A percentile compares a stretch with the other conserved stretches of the same genome.
Evolutionary conservation across 495 filamentous ascomycete genomes (phyloP).

Genomic region (Penicillium tannophilum): DNA sequence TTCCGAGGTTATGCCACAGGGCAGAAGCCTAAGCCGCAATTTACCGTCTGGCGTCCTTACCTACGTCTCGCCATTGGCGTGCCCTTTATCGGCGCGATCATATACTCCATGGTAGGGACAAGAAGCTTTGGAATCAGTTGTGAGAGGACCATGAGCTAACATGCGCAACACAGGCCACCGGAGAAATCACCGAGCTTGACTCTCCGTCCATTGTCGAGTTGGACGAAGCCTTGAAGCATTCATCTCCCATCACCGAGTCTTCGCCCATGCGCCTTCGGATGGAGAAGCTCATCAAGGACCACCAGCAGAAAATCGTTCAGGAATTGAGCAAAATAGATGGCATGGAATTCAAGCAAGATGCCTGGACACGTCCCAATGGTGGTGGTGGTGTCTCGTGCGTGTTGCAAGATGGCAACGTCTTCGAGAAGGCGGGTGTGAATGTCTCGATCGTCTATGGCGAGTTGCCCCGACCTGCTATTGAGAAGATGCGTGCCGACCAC

Average conservation of each 20-base stretch:
- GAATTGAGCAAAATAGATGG: slow-evolving; percentile 83
- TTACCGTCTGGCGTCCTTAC: slow-evolving; percentile 54
- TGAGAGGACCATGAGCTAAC: slow-evolving; percentile 11
- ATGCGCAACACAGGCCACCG: slow-evolving; percentile 40
- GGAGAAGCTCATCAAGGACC: slow-evolving; percentile 91
- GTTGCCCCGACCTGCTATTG: slow-evolving; percentile 82
- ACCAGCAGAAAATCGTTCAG: slow-evolving; percentile 82
- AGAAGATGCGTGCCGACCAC: slow-evolving; percentile 93
- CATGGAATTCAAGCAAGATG: slow-evolving; percentile 75
- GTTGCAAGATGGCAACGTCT: slow-evolving; percentile 92
- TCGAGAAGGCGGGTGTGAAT: slow-evolving; percentile 97
- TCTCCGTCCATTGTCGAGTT: slow-evolving; percentile 59
- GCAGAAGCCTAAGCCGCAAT: slow-evolving; percentile 28
- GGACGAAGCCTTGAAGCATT: slow-evolving; percentile 47
- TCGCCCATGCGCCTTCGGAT: slow-evolving; percentile 98
- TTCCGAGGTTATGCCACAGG: slow-evolving; percentile 38
- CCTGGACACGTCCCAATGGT: slow-evolving; percentile 84
- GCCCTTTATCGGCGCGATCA: slow-evolving; percentile 61
- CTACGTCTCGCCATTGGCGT: slow-evolving; percentile 61
- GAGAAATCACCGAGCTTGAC: slow-evolving; percentile 55
- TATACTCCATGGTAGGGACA: slow-evolving; percentile 66
- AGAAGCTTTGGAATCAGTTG: background rate
- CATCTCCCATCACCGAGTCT: slow-evolving; percentile 49
- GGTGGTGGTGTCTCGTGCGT: slow-evolving; percentile 90
- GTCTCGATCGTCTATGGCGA: slow-evolving; percentile 93